Evolutionary conservation across 2,329 filamentous ascomycete genomes (phyloP).

Genomic region (Aureobasidium sp.): DNA sequence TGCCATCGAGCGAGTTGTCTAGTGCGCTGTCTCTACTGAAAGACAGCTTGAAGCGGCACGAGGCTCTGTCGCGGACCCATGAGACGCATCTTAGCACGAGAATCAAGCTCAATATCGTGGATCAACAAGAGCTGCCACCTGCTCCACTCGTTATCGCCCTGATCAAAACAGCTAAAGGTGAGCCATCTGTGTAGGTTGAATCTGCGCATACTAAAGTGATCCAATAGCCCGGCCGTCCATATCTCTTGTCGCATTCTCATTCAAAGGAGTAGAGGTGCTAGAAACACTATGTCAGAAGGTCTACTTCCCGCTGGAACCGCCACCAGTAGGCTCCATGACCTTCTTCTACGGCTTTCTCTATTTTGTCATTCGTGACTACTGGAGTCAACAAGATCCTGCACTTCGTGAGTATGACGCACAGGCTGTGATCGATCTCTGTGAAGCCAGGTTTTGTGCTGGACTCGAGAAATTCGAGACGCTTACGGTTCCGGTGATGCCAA

Average conservation of each 20-base stretch:
- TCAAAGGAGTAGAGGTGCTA: not conserved
- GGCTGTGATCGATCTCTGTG: constrained; percentile 19
- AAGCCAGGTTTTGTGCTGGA: constrained; percentile 20
- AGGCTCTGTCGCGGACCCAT: constrained; percentile 18
- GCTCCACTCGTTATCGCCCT: constrained; percentile 17
- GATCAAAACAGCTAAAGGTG: constrained; percentile 21
- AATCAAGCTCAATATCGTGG: constrained; percentile 6
- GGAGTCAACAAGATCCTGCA: constrained; percentile 11
- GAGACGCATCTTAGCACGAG: constrained; percentile 19
- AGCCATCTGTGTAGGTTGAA: not conserved
- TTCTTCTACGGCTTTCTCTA: constrained; percentile 22
- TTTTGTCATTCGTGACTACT: constrained; percentile 22
- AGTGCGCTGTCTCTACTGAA: constrained; percentile 14
- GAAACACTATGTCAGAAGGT: constrained; percentile 22
- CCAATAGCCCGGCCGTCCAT: constrained; percentile 16
- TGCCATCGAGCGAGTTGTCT: constrained; percentile 20
- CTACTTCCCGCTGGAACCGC: constrained; percentile 21
- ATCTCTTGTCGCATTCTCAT: constrained; percentile 19
- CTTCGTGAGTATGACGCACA: constrained; percentile 12
- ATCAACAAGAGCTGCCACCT: constrained; percentile 16
- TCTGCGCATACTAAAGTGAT: not conserved
- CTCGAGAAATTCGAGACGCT: constrained; percentile 21
- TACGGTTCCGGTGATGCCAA: constrained; percentile 19
- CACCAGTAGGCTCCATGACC: constrained; percentile 13
- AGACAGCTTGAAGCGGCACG: constrained; percentile 21